Base-by-base conservation (phyloP, 441 rosid genomes). In the Capsella rubella region DNA sequence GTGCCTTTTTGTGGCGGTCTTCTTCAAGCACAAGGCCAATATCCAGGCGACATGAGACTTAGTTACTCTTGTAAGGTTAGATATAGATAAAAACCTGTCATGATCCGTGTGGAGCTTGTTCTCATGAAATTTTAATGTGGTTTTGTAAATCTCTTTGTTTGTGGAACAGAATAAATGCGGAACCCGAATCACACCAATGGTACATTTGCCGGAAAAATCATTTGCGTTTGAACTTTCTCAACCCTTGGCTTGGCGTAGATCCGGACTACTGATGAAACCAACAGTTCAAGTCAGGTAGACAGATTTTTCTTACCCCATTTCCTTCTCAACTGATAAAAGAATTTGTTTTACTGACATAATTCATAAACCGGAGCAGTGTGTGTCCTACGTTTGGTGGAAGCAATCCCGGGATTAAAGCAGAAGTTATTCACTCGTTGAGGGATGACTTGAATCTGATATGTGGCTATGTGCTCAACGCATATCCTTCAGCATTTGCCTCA, bases 11-110 rank as follows among this genome's bases (percentile, higher is more conserved):
- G 84, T 67, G 98, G 93, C 1, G 98, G 99, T 61, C 93, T 95
- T 81, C 93, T 95, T 75, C 97, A 95, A 84, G 98, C 92, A 3
- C 95, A 92, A 73, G 99, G 99, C 76, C 97, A 89, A 84, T 90
- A 88, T 83, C 99, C 99, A 6, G 98, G 99, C 31, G 98, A 92
- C 82, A 95, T 90, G 98, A 88, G 92, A 78, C 85, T 84, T 73
- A 95, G 99, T 83, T 95, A 81, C 80, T 92, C 97, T 65, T 82
- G 79, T 76, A 95, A 90, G 97, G 99, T 95, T 60, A 51, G 59
- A 66, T 25, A 66, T 8, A 14, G 47, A 37, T 52, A 0, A 3
- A 7, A 16, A 54, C 21, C 52, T 16, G 8, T 29, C 43, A 15
- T 68, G 64, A 54, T 55, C 51, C 83, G 43, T 80, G 82, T 68